Conservation (phyloP, 306 rosid species). For the Cyclanthera cordifolia region DNA sequence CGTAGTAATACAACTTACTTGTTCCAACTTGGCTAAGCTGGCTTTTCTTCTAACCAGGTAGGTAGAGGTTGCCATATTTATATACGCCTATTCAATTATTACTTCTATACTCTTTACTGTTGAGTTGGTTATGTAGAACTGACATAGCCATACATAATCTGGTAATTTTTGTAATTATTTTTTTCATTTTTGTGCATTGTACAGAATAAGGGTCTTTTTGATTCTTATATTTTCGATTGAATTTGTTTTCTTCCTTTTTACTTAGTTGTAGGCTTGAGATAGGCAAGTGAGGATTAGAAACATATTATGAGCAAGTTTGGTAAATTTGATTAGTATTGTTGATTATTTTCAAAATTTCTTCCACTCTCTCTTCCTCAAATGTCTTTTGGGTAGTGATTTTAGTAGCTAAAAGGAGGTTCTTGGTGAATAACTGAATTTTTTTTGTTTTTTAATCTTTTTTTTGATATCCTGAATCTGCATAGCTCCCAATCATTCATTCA, state of each 20-base stretch:
- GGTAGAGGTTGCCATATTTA: slow-evolving; percentile 7
- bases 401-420: background rate
- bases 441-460: too few species aligned
- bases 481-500: too few species aligned
- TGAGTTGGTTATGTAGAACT: slow-evolving; percentile 9
- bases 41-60: slow-evolving; percentile 5
- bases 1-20: background rate
- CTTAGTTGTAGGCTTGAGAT: background rate
- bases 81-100: background rate
- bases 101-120: background rate
- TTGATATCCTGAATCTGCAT: too few species aligned
- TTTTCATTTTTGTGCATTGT: background rate
- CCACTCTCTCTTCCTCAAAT: background rate
- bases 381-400: background rate
- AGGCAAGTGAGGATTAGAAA: background rate
- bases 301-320: background rate
- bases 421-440: background rate
- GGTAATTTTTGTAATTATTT: slow-evolving; percentile 11
- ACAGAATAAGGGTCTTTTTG: slow-evolving; percentile 6
- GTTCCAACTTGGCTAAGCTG: slow-evolving; percentile 3
- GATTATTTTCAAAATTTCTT: too few species aligned
- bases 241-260: background rate
- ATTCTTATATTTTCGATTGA: background rate
- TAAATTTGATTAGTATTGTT: background rate
- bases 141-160: slow-evolving; percentile 3